A percentile compares a stretch with the other conserved stretches of the same genome.
These are phyloP conservation scores for Paracoccidioides lutzii DNA, from an alignment of 2,329 filamentous ascomycete genomes.

Conservation along the genomic window DNA sequence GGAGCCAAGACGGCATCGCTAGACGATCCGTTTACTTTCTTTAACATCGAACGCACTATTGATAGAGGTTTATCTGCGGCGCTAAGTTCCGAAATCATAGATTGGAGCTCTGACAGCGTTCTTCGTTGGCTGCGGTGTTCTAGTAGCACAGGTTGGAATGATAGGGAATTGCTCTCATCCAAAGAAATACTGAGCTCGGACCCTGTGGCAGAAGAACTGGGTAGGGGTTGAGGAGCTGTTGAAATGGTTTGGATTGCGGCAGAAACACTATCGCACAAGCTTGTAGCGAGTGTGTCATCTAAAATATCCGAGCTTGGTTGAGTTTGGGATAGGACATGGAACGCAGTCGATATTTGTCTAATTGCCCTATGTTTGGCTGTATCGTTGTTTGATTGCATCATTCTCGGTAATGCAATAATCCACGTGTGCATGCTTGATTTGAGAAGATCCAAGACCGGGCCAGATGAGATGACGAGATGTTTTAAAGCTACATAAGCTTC, in stretches of 20 bases:
- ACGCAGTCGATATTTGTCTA: constrained; percentile 61
- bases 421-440: constrained; percentile 66
- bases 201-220: constrained; percentile 9
- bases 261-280: constrained; percentile 61
- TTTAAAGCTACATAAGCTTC: constrained; percentile 35
- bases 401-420: constrained; percentile 64
- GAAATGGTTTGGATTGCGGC: constrained; percentile 30
- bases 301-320: constrained; percentile 54
- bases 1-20: constrained; percentile 52
- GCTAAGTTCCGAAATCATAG: constrained; percentile 45
- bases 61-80: constrained; percentile 30
- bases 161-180: constrained; percentile 14
- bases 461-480: constrained; percentile 50
- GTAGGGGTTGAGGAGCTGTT: constrained; percentile 20
- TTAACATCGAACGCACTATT: constrained; percentile 54
- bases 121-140: constrained; percentile 52
- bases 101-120: constrained; percentile 49
- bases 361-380: constrained; percentile 59
- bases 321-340: constrained; percentile 51
- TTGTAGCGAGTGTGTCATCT: constrained; percentile 52
- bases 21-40: constrained; percentile 45
- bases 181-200: constrained; percentile 20
- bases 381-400: constrained; percentile 78
- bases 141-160: constrained; percentile 51
- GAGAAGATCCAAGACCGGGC: constrained; percentile 47